Evolutionary conservation across 148 eudicot genomes (phyloP), one percentile per base, ranked within the genome.

Genomic region (Camellia sinensis): DNA sequence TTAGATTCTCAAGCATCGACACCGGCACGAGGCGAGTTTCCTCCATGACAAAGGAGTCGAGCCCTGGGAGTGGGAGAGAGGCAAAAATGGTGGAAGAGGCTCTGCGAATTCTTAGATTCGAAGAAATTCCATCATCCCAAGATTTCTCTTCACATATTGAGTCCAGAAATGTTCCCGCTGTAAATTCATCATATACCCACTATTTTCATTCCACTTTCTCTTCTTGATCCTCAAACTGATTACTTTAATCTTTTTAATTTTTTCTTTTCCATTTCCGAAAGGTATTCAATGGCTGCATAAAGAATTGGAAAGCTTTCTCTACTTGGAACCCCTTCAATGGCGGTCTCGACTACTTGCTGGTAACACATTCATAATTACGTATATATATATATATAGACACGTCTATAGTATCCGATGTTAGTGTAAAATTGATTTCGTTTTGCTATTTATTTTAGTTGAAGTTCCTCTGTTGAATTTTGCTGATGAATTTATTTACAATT

Each of bases 271-370:
- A 75, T 67, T 62, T 5, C n/a, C 37, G 41, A 22, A n/a, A 87
- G 98, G 92, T 93, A 0, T 89, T 95, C 67, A 86, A 41, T 74
- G 96, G 94, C 73, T 93, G 96, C 77, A 80, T 89, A 44, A 90
- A 89, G 82, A 84, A 89, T 46, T 92, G 94, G 97, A 89, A 80
- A 46, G 97, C 98, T 78, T 90, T 86, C 72, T 71, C 85, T 45
- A 21, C 73, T 5, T 93, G 97, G 97, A 92, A 90, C 76, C 92
- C 93, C 54, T 75, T 79, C 8, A 84, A 79, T 85, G 97, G 97
- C 8, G 98, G 98, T 41, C 93, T 95, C 43, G 89, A 89, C 60
- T 91, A 95, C 68, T 81, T 93, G 89, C 89, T 86, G 93, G 97
- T 95, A 64, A 64, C 18, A 4, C 44, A 13, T n/a, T 19, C n/a